Evolutionary conservation across 2,329 filamentous ascomycete species (phyloP).

Genomic region (Arthrobotrys musiformis): DNA sequence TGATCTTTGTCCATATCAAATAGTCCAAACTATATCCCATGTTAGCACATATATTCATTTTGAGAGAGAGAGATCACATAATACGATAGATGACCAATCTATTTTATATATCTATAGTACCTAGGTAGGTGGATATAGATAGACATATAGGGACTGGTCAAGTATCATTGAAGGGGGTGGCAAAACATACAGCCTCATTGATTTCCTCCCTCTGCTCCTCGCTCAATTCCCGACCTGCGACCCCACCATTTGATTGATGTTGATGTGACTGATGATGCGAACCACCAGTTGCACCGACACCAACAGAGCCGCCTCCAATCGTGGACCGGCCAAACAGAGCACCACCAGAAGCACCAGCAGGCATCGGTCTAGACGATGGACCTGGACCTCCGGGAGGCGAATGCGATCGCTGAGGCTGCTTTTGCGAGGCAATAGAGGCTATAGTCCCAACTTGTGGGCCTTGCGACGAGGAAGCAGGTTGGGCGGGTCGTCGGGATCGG

Average conservation of each 20-base stretch:
- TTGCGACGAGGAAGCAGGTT: slow-evolving; percentile 46
- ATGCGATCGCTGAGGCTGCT: slow-evolving; percentile 53
- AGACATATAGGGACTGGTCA: too few species aligned
- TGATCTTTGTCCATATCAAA: slow-evolving; percentile 97
- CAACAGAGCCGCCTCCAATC: slow-evolving; percentile 56
- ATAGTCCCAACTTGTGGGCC: slow-evolving; percentile 40
- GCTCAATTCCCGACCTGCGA: slow-evolving; percentile 69
- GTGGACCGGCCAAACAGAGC: slow-evolving; percentile 55
- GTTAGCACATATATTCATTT: neutral
- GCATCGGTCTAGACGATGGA: slow-evolving; percentile 52
- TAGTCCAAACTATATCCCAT: slow-evolving; percentile 76
- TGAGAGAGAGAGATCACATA: slow-evolving; percentile 4
- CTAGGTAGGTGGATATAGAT: too few species aligned
- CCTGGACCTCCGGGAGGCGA: slow-evolving; percentile 56
- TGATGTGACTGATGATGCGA: slow-evolving; percentile 54
- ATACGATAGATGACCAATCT: neutral
- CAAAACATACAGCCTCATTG: slow-evolving; percentile 82
- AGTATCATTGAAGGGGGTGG: neutral
- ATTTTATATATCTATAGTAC: neutral
- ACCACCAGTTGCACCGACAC: slow-evolving; percentile 54
- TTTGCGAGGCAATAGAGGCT: slow-evolving; percentile 50
- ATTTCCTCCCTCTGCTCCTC: slow-evolving; percentile 95
- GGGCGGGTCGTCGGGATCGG: slow-evolving; percentile 62
- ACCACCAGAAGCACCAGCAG: slow-evolving; percentile 39
- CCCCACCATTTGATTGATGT: slow-evolving; percentile 54